phyloP scores from a whole-genome alignment of 805 yeast species.

The Zygoascus flipseniorum region DNA sequence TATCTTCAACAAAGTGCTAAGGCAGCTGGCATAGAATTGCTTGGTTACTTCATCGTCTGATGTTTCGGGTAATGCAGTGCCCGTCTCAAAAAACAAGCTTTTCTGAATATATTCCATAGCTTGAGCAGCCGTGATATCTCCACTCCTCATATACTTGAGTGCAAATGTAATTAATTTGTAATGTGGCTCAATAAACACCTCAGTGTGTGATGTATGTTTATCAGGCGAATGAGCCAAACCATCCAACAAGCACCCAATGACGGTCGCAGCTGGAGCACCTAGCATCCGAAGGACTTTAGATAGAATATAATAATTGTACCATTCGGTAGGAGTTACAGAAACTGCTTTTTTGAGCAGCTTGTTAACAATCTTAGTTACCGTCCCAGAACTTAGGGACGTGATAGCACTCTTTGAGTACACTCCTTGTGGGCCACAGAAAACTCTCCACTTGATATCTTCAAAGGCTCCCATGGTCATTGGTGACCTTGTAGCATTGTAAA shows the following conservation, averaged over 20 bases:
- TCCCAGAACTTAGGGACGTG: background rate
- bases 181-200: constrained; percentile 69
- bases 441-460: constrained; percentile 42
- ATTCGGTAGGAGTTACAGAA: constrained; percentile 36
- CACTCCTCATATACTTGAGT: constrained; percentile 45
- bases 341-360: constrained; percentile 42
- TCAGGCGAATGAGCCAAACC: constrained; percentile 18
- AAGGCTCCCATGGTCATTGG: constrained; percentile 41
- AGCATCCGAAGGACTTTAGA: constrained; percentile 54
- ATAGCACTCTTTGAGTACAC: constrained; percentile 6
- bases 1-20: constrained; percentile 41
- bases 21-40: constrained; percentile 34
- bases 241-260: constrained; percentile 17
- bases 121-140: constrained; percentile 26
- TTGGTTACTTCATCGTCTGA: background rate
- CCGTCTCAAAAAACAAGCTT: constrained; percentile 27
- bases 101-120: constrained; percentile 35
- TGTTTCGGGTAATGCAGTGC: background rate
- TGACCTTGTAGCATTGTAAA: constrained; percentile 32
- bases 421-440: constrained; percentile 23
- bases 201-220: constrained; percentile 30
- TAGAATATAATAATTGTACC: constrained; percentile 53
- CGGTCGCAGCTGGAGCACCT: constrained; percentile 25
- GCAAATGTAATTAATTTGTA: constrained; percentile 51
- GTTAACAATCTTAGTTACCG: constrained; percentile 32